Evolutionary conservation across 2,329 filamentous ascomycete species (phyloP).

Genomic region (Nannizzia gypsea): DNA sequence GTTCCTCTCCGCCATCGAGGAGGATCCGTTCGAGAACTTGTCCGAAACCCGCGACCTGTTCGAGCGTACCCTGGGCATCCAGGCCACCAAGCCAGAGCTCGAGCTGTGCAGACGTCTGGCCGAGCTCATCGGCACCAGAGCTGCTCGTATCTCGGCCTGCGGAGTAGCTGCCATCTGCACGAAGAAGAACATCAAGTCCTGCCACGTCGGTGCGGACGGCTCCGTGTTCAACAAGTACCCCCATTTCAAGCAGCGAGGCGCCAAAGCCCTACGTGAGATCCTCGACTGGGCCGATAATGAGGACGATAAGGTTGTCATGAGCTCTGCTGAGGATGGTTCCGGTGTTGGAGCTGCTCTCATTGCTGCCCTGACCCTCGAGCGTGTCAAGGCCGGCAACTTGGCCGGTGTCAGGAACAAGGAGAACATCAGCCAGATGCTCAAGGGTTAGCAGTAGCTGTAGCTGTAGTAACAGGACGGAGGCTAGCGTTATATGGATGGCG

Average conservation of each 20-base stretch:
- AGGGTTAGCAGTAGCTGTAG: no score
- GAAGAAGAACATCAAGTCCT: conserved; percentile 80
- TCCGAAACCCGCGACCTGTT: conserved; percentile 79
- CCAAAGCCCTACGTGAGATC: conserved; percentile 82
- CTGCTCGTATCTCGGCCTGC: conserved; percentile 83
- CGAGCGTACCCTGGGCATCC: conserved; percentile 59
- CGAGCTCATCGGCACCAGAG: conserved; percentile 88
- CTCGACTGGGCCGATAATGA: conserved; percentile 81
- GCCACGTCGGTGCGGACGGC: conserved; percentile 92
- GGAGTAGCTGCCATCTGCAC: conserved; percentile 93
- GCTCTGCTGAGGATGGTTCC: conserved; percentile 86
- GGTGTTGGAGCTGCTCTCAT: conserved; percentile 96
- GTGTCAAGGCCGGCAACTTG: conserved; percentile 48
- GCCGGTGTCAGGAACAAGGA: conserved; percentile 45
- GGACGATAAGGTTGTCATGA: conserved; percentile 76
- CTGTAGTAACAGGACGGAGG: no score
- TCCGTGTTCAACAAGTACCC: conserved; percentile 99
- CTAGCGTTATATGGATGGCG: neutral
- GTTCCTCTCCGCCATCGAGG: conserved; percentile 85
- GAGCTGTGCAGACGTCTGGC: conserved; percentile 80
- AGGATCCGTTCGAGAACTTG: conserved; percentile 92
- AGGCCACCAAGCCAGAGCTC: conserved; percentile 62
- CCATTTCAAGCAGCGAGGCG: conserved; percentile 88
- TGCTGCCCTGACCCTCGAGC: conserved; percentile 57
- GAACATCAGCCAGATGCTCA: conserved; percentile 19